Evolutionary conservation across 2,329 filamentous ascomycete species (phyloP).

Genomic region (Aureobasidium zeae): DNA sequence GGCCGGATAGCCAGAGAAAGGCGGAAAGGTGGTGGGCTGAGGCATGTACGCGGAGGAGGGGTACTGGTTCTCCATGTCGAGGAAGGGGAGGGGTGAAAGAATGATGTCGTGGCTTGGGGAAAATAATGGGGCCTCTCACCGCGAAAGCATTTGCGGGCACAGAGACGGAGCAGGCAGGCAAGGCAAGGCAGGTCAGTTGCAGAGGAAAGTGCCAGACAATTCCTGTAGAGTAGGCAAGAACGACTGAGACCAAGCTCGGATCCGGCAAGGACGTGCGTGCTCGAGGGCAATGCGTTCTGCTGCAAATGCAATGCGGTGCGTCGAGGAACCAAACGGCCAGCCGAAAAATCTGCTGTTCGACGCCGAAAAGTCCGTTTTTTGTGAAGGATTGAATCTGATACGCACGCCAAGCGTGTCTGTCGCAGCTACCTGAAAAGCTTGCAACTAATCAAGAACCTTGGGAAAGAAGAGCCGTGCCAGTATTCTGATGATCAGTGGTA

Average conservation of each 20-base stretch:
- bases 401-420: slow-evolving; percentile 13
- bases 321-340: slow-evolving; percentile 11
- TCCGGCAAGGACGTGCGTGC: slow-evolving; percentile 10
- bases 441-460: neutral
- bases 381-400: neutral
- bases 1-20: slow-evolving; percentile 10
- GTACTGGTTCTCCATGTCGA: slow-evolving; percentile 23
- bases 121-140: slow-evolving; percentile 16
- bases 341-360: slow-evolving; percentile 15
- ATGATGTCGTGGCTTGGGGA: slow-evolving; percentile 16
- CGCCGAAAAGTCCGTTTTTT: slow-evolving; percentile 14
- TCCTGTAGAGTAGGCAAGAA: slow-evolving; percentile 9
- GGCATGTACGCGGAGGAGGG: slow-evolving; percentile 22
- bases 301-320: neutral
- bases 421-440: slow-evolving; percentile 2
- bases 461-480: no score
- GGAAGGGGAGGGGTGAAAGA: no score
- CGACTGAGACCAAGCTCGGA: slow-evolving; percentile 10
- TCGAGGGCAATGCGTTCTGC: slow-evolving; percentile 17
- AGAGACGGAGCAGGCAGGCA: slow-evolving; percentile 10
- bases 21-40: slow-evolving; percentile 17
- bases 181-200: slow-evolving; percentile 4
- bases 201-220: slow-evolving; percentile 15
- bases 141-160: slow-evolving; percentile 15
- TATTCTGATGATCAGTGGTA: no score